Evolutionary conservation across 768 basidiomycete species (phyloP).

Genomic region (Tricholoma flavovirens): DNA sequence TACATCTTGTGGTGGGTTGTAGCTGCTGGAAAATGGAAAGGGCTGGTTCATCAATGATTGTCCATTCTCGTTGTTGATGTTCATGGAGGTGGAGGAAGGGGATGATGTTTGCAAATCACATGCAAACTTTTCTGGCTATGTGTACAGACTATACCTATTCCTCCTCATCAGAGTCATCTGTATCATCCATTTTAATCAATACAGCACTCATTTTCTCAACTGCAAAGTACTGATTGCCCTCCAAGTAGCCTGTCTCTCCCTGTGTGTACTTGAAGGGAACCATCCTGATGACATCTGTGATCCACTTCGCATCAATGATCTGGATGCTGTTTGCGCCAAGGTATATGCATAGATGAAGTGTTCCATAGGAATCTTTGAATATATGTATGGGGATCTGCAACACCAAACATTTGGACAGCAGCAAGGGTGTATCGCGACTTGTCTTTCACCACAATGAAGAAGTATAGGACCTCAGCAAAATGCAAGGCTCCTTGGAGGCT

Average conservation of each 20-base stretch:
- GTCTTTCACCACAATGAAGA: too few species aligned
- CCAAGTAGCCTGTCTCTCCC: too few species aligned
- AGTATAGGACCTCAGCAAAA: too few species aligned
- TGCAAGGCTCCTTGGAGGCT: too few species aligned
- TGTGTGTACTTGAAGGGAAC: neutral
- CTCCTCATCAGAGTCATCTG: too few species aligned
- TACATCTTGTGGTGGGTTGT: neutral
- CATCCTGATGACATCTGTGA: neutral
- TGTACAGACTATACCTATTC: too few species aligned
- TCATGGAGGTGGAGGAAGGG: neutral
- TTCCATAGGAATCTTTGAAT: neutral
- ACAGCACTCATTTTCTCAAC: too few species aligned
- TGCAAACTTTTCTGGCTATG: too few species aligned
- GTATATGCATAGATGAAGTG: neutral
- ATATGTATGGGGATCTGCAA: neutral
- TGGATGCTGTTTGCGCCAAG: neutral
- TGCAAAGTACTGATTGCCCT: too few species aligned
- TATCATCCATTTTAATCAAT: too few species aligned
- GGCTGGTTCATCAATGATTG: neutral
- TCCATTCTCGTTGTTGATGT: neutral
- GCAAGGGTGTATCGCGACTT: neutral
- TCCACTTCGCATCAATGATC: neutral
- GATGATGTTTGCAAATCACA: too few species aligned
- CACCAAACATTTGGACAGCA: neutral
- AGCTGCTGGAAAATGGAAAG: neutral